A percentile compares a stretch with the other conserved stretches of the same genome.
These are phyloP conservation scores for Rhodotorula babjevae DNA, from an alignment of 768 basidiomycete genomes.

Conservation along the genomic window DNA sequence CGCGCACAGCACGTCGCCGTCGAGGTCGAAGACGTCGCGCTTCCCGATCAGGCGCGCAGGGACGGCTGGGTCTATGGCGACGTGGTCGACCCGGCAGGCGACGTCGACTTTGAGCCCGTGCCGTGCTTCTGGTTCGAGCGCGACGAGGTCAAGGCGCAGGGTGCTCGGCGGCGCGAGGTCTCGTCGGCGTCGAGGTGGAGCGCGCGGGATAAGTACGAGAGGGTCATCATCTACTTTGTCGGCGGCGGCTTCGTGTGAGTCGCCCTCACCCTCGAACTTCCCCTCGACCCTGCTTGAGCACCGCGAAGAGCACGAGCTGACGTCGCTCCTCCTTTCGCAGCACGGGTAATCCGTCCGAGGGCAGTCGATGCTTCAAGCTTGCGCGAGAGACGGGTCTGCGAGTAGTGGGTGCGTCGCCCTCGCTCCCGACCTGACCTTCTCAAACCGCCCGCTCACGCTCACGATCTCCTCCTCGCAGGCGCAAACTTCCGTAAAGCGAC, in stretches of 20 bases:
- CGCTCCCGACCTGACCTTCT: neutral
- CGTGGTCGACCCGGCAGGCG: constrained; percentile 15
- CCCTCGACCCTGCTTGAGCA: no score
- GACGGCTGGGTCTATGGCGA: constrained; percentile 24
- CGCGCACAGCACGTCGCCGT: constrained; percentile 7
- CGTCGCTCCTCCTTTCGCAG: neutral
- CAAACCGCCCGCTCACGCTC: neutral
- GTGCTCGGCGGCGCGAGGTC: neutral
- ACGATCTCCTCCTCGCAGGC: neutral
- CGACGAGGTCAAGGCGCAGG: neutral
- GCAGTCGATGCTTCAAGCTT: constrained; percentile 25
- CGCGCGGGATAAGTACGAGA: neutral
- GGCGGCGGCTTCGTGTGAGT: constrained; percentile 36
- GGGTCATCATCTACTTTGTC: constrained; percentile 36
- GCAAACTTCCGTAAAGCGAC: constrained; percentile 39
- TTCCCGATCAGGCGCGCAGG: neutral
- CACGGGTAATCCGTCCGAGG: constrained; percentile 23
- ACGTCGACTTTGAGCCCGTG: constrained; percentile 6
- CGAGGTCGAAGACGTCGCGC: neutral
- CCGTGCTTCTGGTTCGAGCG: constrained; percentile 39
- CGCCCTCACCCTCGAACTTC: no score
- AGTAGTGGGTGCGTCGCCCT: constrained; percentile 15
- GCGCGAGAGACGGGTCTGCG: constrained; percentile 21
- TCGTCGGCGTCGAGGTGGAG: neutral
- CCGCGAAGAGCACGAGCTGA: no score